phyloP scores from a whole-genome alignment of 192 early-diverging fungal genomes.

The Backusella psychrophila region DNA sequence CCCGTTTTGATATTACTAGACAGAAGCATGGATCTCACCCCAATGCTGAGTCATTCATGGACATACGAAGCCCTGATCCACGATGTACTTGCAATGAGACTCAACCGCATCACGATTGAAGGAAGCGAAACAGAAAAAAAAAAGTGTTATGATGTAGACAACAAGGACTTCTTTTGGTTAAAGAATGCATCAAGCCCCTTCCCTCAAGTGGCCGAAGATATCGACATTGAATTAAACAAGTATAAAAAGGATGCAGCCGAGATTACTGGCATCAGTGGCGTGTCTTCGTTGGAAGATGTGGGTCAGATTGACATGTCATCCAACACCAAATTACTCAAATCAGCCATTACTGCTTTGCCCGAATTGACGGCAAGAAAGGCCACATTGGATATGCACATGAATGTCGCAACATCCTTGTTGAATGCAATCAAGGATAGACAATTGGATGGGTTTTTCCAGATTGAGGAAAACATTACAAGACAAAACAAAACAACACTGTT shows the following conservation, averaged over 20 bases:
- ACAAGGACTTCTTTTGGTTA: constrained; percentile 91
- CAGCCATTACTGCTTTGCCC: constrained; percentile 90
- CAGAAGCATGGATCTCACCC: constrained; percentile 85
- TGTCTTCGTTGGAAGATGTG: constrained; percentile 78
- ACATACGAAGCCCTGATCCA: constrained; percentile 97
- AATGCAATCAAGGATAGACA: constrained; percentile 90
- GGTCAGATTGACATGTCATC: constrained; percentile 72
- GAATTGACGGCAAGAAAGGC: constrained; percentile 93
- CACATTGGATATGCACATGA: constrained; percentile 98
- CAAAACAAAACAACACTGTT: constrained; percentile 76
- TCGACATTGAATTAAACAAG: constrained; percentile 88
- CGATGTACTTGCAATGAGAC: constrained; percentile 90
- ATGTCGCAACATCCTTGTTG: constrained; percentile 88
- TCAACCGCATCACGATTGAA: constrained; percentile 79
- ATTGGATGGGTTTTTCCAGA: constrained; percentile 90
- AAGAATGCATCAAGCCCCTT: constrained; percentile 92
- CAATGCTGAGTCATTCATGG: constrained; percentile 97
- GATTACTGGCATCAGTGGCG: constrained; percentile 85
- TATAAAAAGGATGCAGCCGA: constrained; percentile 96
- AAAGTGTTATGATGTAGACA: constrained; percentile 87
- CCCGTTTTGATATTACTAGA: constrained; percentile 91
- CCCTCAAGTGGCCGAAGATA: constrained; percentile 95
- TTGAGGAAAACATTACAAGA: constrained; percentile 86
- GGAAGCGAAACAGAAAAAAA: constrained; percentile 67
- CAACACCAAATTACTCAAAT: constrained; percentile 85